These are phyloP conservation scores for Rubia occidens DNA, from an alignment of 305 asterid genomes.

Conservation along the genomic window DNA sequence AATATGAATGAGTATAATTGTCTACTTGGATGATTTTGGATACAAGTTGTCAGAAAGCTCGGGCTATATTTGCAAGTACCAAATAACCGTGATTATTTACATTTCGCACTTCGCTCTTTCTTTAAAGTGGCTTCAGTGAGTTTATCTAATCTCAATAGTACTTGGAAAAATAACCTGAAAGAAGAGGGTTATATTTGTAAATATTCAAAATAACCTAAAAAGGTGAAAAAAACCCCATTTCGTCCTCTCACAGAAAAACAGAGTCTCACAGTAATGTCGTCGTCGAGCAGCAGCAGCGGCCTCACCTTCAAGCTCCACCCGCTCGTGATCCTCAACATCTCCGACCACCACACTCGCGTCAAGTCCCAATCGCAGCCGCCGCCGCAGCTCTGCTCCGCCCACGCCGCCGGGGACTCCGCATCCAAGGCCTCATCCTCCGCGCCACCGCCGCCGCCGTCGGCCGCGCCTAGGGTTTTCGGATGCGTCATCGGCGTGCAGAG, in stretches of 20 bases:
- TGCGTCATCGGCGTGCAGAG: constrained; percentile 92
- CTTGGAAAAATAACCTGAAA: too few species aligned
- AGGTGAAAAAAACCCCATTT: too few species aligned
- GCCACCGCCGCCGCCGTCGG: constrained; percentile 20
- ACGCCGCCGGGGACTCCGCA: constrained; percentile 28
- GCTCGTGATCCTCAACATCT: constrained; percentile 80
- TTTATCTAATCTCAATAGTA: too few species aligned
- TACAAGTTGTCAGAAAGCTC: too few species aligned
- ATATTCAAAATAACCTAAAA: neutral
- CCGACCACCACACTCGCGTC: constrained; percentile 89
- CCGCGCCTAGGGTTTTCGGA: constrained; percentile 69
- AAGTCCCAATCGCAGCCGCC: constrained; percentile 75
- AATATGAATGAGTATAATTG: too few species aligned
- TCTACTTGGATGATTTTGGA: too few species aligned
- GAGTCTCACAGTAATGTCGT: constrained; percentile 62
- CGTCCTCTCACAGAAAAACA: neutral
- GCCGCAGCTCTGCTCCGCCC: constrained; percentile 20
- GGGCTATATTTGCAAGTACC: too few species aligned
- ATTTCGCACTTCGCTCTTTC: too few species aligned
- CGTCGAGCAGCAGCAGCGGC: constrained; percentile 90
- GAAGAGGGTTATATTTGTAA: neutral
- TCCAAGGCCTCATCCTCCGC: constrained; percentile 7
- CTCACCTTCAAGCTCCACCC: constrained; percentile 94
- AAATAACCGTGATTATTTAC: too few species aligned
- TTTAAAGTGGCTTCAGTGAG: too few species aligned